Conservation (phyloP, 2,329 filamentous ascomycete genomes). For the Chaetomium globosum region DNA sequence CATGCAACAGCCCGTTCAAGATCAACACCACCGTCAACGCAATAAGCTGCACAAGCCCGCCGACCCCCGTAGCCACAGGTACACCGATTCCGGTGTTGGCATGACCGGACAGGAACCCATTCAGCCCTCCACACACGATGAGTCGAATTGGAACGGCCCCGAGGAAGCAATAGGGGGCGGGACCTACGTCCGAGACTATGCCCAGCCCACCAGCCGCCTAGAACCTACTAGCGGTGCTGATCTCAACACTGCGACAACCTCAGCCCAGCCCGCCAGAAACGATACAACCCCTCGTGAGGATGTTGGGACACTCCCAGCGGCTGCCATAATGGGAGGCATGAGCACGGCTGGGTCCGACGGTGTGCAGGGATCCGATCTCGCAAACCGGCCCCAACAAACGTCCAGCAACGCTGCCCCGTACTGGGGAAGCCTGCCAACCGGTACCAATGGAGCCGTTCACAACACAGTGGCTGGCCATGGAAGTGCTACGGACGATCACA, state of each 20-base stretch:
- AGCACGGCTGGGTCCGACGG: neutral
- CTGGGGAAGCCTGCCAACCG: slow-evolving; percentile 36
- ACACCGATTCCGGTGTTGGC: slow-evolving; percentile 31
- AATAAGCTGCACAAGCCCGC: slow-evolving; percentile 33
- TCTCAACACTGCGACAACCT: neutral
- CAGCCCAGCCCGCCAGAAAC: neutral
- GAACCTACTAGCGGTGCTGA: slow-evolving; percentile 9
- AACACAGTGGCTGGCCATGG: slow-evolving; percentile 33
- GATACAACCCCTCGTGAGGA: neutral
- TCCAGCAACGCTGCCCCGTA: slow-evolving; percentile 25
- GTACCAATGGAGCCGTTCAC: slow-evolving; percentile 30
- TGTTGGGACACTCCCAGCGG: neutral
- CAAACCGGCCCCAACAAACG: neutral
- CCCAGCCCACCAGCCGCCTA: neutral
- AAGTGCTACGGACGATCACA: slow-evolving; percentile 15
- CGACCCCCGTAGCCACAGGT: slow-evolving; percentile 30
- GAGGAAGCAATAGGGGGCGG: slow-evolving; percentile 29
- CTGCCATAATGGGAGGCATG: neutral
- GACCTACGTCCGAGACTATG: slow-evolving; percentile 22
- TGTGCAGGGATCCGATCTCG: neutral
- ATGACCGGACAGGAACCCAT: slow-evolving; percentile 17
- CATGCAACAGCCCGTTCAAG: slow-evolving; percentile 18
- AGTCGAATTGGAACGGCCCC: slow-evolving; percentile 9
- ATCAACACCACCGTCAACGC: slow-evolving; percentile 23
- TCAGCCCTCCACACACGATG: neutral